phyloP scores from a whole-genome alignment of 2,329 filamentous ascomycete genomes.

The Zopfia rhizophila region DNA sequence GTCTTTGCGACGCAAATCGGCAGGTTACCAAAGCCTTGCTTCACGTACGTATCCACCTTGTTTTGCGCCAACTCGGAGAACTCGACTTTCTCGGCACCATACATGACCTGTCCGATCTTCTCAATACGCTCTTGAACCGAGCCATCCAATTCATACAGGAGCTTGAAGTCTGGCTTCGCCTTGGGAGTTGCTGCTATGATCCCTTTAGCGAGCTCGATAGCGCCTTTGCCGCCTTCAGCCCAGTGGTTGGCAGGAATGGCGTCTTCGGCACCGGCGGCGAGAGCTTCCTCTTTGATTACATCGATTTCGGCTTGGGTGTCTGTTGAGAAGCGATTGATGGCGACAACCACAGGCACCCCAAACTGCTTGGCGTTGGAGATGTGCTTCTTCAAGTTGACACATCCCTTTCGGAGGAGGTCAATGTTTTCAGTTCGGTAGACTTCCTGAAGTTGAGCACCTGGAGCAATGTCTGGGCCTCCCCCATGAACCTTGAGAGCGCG shows the following conservation, averaged over 20 bases:
- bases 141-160: conserved; percentile 82
- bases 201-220: conserved; percentile 85
- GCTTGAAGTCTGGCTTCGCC: conserved; percentile 79
- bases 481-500: conserved; percentile 97
- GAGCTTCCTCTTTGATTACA: conserved; percentile 88
- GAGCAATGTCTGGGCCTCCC: conserved; percentile 91
- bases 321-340: conserved; percentile 95
- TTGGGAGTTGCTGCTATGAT: conserved; percentile 85
- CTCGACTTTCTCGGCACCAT: conserved; percentile 88
- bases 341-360: conserved; percentile 93
- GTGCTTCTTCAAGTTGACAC: conserved; percentile 95
- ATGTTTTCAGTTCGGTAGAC: conserved; percentile 95
- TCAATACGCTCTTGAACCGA: conserved; percentile 90
- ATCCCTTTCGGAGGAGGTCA: conserved; percentile 87
- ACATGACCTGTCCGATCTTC: conserved; percentile 90
- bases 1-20: conserved; percentile 99
- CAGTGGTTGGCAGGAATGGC: conserved; percentile 96
- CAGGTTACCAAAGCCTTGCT: conserved; percentile 90
- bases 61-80: conserved; percentile 94
- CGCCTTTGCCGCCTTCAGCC: conserved; percentile 92
- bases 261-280: conserved; percentile 91
- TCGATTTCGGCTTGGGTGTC: conserved; percentile 93
- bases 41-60: conserved; percentile 95
- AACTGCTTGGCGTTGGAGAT: conserved; percentile 90
- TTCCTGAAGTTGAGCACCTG: conserved; percentile 83